phyloP scores from a whole-genome alignment of 306 rosid species.

The Vigna trinervia region DNA sequence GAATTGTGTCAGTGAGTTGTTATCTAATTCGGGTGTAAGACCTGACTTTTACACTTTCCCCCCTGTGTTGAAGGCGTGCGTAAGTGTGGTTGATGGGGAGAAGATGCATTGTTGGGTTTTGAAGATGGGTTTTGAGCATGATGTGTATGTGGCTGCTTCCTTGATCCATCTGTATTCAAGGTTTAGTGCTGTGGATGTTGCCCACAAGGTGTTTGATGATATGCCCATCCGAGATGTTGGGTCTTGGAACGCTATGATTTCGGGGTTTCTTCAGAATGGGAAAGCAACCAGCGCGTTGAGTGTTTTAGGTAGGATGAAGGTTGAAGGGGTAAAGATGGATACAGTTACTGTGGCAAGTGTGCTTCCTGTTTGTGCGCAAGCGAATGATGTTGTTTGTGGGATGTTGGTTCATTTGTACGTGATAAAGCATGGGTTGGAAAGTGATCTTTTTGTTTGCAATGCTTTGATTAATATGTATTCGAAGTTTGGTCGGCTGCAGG shows the following conservation, averaged over 20 bases:
- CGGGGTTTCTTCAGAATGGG: constrained; percentile 57
- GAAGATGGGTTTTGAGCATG: constrained; percentile 54
- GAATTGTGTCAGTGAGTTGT: constrained; percentile 39
- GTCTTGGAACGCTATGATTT: constrained; percentile 63
- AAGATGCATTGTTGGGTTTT: constrained; percentile 51
- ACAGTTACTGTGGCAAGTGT: constrained; percentile 49
- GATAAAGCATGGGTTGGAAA: constrained; percentile 56
- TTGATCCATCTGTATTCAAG: constrained; percentile 52
- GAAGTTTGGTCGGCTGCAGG: constrained; percentile 50
- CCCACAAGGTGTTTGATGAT: constrained; percentile 47
- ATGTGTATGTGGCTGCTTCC: constrained; percentile 57
- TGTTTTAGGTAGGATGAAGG: constrained; percentile 48
- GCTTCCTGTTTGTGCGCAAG: constrained; percentile 53
- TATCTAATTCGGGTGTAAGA: constrained; percentile 27
- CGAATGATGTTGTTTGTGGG: constrained; percentile 45
- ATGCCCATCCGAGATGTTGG: constrained; percentile 56
- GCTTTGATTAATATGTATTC: constrained; percentile 59
- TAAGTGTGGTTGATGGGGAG: constrained; percentile 41
- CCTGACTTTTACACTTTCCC: constrained; percentile 60
- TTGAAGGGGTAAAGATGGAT: constrained; percentile 52
- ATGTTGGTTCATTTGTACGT: constrained; percentile 58
- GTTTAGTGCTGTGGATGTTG: constrained; percentile 42
- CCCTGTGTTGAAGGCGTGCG: constrained; percentile 52
- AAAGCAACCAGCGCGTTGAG: constrained; percentile 42
- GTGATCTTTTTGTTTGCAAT: constrained; percentile 54